phyloP scores from a whole-genome alignment of 495 filamentous ascomycete genomes.

The Tuber umbilicatum region DNA sequence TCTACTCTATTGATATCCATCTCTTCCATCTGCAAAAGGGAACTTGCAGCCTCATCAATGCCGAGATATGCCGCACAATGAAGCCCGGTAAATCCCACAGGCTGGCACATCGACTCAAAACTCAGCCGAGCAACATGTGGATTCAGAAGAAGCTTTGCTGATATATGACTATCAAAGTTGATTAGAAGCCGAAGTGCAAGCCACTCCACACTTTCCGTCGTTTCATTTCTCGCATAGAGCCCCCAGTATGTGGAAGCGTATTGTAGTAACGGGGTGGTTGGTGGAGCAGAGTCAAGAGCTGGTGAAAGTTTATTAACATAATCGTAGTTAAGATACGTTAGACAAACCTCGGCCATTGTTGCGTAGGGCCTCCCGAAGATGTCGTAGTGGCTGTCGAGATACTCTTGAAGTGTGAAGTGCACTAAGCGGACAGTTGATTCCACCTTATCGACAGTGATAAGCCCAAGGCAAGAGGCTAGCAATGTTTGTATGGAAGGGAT shows the following conservation, averaged over 20 bases:
- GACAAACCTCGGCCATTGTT: neutral
- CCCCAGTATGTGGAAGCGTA: neutral
- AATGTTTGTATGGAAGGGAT: neutral
- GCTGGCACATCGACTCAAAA: fast-evolving
- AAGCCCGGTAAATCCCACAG: neutral
- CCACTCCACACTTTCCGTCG: neutral
- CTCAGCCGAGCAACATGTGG: fast-evolving
- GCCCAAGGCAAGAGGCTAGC: neutral
- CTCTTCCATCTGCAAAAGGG: neutral
- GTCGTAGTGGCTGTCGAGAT: neutral
- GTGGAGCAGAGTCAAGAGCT: neutral
- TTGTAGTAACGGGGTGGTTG: neutral
- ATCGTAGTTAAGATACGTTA: neutral
- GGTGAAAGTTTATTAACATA: neutral
- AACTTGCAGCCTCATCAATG: neutral
- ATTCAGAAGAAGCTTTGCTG: neutral
- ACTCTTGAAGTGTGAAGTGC: neutral
- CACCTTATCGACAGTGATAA: neutral
- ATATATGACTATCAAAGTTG: neutral
- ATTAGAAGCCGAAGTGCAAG: neutral
- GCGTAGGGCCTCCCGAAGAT: neutral
- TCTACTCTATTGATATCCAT: neutral
- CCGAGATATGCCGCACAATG: neutral
- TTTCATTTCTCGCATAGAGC: neutral
- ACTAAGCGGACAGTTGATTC: neutral